Base-by-base conservation (phyloP, 192 early-diverging fungal genomes). In the Kickxella alabastrina region DNA sequence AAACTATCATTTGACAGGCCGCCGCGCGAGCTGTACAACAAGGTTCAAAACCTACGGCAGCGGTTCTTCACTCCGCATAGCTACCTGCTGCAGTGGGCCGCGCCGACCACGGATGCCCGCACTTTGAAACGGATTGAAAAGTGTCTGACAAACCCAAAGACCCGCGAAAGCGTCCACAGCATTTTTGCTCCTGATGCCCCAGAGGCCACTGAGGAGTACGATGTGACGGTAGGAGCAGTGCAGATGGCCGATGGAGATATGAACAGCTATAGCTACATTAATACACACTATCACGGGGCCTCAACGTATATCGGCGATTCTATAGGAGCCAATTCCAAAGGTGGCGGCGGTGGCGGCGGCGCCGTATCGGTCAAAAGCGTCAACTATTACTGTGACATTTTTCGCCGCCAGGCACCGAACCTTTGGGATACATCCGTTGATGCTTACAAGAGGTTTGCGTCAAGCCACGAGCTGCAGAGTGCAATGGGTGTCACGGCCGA, bases 11-110 rank as follows among this genome's bases (percentile, higher is more conserved):
- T 72, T 31, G 42, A 24, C 10, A 44, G 62, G 31, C 57, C 61
- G n/a, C 38, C 57, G 26, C 57, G 62, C 37, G 68, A 72, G 53
- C 60, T 72, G 36, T 72, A 72, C 62, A 72, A 72, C 57, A 72
- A 72, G 39, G 68, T 72, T 15, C 68, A 72, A 48, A 72, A 72
- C 32, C 37, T 72, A 28, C 57, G 69, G 5, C 69, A 73, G 54
- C 45, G 69, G 5, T 73, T 73, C 54, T 73, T 73, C 25, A 73
- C 69, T 0, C 69, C 69, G 9, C 69, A 73, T 28, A 56, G 69
- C 17, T 73, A 73, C 29, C 51, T 73, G 27, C 50, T 73, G 34
- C 69, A 62, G 14, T 73, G 69, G 69, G 69, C 69, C 4, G 51
- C 31, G n/a, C 53, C 58, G 9, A 43, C 43, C 43, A 36, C 51